phyloP scores from a whole-genome alignment of 2,329 filamentous ascomycete genomes.

The Plectosphaerella sp. region DNA sequence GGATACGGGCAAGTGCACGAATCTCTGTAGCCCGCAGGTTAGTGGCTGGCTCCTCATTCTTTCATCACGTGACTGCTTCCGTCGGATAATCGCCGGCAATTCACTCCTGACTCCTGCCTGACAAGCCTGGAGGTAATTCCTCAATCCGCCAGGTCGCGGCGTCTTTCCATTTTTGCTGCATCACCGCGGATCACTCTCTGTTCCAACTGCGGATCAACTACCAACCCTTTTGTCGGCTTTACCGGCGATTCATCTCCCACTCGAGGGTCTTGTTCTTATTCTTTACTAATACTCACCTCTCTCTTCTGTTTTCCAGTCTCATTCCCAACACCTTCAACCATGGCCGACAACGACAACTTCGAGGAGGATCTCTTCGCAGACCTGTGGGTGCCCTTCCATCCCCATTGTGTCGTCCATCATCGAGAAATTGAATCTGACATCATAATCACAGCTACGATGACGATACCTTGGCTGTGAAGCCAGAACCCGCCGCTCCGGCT shows the following conservation, averaged over 20 bases:
- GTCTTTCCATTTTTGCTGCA: neutral
- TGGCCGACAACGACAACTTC: constrained; percentile 77
- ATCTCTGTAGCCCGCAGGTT: no score
- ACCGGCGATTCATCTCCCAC: neutral
- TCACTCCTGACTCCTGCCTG: no score
- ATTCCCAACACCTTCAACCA: constrained; percentile 31
- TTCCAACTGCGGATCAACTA: neutral
- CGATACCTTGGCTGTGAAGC: constrained; percentile 49
- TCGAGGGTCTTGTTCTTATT: neutral
- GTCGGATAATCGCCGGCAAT: no score
- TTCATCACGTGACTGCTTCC: no score
- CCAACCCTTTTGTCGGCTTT: neutral
- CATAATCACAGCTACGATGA: constrained; percentile 55
- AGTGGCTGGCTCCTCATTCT: no score
- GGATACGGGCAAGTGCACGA: no score
- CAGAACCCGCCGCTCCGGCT: constrained; percentile 23
- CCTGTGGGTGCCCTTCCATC: constrained; percentile 57
- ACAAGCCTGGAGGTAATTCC: no score
- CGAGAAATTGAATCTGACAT: neutral
- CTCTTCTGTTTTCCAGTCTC: neutral
- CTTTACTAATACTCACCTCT: neutral
- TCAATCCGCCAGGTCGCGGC: neutral
- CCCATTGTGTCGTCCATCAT: neutral
- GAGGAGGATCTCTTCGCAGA: constrained; percentile 96
- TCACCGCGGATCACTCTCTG: no score